Conservation (phyloP, 805 yeast species). For the Metschnikowia gelsemii region DNA sequence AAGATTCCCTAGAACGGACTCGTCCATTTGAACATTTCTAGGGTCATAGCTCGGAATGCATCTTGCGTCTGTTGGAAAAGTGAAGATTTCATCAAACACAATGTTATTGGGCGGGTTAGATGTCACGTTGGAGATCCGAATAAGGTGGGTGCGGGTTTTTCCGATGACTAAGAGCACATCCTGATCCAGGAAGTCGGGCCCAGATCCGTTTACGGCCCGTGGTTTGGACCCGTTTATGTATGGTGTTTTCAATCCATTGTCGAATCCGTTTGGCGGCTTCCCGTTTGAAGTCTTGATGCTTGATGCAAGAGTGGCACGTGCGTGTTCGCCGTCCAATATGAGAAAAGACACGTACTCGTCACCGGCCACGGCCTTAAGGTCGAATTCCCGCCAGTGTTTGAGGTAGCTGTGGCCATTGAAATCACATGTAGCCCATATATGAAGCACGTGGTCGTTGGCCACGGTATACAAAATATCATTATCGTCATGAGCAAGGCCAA, state of each 20-base stretch:
- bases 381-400: constrained; percentile 54
- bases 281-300: no score
- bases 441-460: constrained; percentile 55
- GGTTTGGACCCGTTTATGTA: neutral
- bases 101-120: constrained; percentile 56
- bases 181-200: neutral
- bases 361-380: constrained; percentile 21
- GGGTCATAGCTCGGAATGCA: constrained; percentile 15
- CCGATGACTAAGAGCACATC: constrained; percentile 44
- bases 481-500: constrained; percentile 33
- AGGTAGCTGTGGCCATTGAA: constrained; percentile 56
- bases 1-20: neutral
- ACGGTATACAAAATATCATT: constrained; percentile 55
- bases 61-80: constrained; percentile 7
- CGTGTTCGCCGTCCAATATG: constrained; percentile 4
- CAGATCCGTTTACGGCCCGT: no score
- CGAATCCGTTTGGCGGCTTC: no score
- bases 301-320: no score
- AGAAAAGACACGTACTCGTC: constrained; percentile 8
- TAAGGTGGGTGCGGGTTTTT: constrained; percentile 35
- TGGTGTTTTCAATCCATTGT: no score
- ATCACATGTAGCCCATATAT: constrained; percentile 71
- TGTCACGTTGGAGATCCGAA: constrained; percentile 51
- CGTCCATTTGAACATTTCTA: neutral
- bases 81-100: constrained; percentile 36